Percentiles rank a stretch among this genome's conserved stretches.
These are phyloP conservation scores for Suhomyces choctaworum DNA, from an alignment of 1,139 yeast genomes.

Conservation along the genomic window DNA sequence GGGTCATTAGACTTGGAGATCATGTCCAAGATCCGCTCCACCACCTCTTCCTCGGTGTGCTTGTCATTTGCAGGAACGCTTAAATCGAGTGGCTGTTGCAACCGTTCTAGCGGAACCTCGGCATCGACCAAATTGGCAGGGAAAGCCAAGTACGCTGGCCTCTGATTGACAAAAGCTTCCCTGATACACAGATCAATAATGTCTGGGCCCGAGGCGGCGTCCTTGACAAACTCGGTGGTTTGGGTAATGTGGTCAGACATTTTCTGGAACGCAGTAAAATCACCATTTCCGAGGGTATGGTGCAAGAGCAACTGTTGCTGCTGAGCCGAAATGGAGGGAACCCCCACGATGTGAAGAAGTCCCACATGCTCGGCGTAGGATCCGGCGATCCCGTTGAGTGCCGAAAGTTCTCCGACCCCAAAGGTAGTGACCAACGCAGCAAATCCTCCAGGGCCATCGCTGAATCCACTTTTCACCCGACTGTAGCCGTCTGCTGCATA, in stretches of 20 bases:
- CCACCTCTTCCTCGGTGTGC: slow-evolving; percentile 71
- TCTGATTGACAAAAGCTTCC: slow-evolving; percentile 67
- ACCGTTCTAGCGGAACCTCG: slow-evolving; percentile 53
- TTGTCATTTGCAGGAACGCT: slow-evolving; percentile 60
- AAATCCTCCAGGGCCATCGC: slow-evolving; percentile 47
- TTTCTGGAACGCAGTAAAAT: slow-evolving; percentile 45
- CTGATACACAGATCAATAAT: slow-evolving; percentile 73
- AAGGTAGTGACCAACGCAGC: slow-evolving; percentile 64
- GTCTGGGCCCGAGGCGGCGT: slow-evolving; percentile 61
- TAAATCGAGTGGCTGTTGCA: slow-evolving; percentile 66
- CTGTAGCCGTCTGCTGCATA: slow-evolving; percentile 75
- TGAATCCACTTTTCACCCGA: slow-evolving; percentile 53
- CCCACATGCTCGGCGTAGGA: slow-evolving; percentile 63
- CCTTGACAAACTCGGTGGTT: slow-evolving; percentile 63
- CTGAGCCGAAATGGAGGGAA: slow-evolving; percentile 40
- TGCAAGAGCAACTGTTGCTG: slow-evolving; percentile 39
- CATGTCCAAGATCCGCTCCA: slow-evolving; percentile 54
- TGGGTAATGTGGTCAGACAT: slow-evolving; percentile 64
- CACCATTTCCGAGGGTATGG: slow-evolving; percentile 49
- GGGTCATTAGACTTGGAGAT: slow-evolving; percentile 65
- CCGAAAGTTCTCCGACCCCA: slow-evolving; percentile 66
- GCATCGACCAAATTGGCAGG: slow-evolving; percentile 80
- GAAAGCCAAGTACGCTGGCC: slow-evolving; percentile 80
- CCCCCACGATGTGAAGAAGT: slow-evolving; percentile 54
- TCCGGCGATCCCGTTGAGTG: slow-evolving; percentile 60